Base-by-base conservation (phyloP, 768 basidiomycete genomes). In the Flagelloscypha sp. region DNA sequence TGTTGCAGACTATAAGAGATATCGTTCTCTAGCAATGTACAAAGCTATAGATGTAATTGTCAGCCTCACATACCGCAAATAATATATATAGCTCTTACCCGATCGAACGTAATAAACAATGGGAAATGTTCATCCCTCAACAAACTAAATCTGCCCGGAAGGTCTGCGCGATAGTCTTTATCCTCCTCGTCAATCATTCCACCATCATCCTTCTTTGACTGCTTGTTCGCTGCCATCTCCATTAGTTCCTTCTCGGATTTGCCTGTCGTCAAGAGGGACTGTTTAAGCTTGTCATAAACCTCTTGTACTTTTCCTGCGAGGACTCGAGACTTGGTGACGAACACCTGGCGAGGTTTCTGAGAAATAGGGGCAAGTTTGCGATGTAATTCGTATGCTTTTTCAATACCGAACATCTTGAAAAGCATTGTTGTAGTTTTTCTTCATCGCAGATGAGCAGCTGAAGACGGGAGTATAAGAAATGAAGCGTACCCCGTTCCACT, bases 371-470 rank as follows among this genome's bases (percentile, higher is more conserved):
- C 51, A 3, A 52, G 41, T 12, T 50, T 56, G 7, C 52, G 52
- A 16, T 57, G 53, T 17, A 61, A 40, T 24, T 68, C 53, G 56
- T 68, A 77, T 2, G 70, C 62, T 13, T 68, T 57, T 43, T 84
- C 76, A 6, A 82, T 72, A 2, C 71, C 68, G 2, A 84, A 61
- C 70, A 85, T 84, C 51, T 81, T 84, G 60, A 78, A 80, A 1
- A 85, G 58, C 68, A 85, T 82, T 0, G 80, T 78, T 0, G 83
- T 84, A 0, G 79, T 84, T 65, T 84, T 84, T 1, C 82, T 82
- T 44, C 12, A 24, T n/a, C 17, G 15, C 8, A 24, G 8, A 33
- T 2, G 10, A 22, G 8, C 4, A 0, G 18, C 22, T 10, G 6
- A n/a, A n/a, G n/a, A n/a, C n/a, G n/a, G n/a, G n/a, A n/a, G n/a